phyloP scores from a whole-genome alignment of 495 filamentous ascomycete genomes.

The Aspergillus incahuasiensis region DNA sequence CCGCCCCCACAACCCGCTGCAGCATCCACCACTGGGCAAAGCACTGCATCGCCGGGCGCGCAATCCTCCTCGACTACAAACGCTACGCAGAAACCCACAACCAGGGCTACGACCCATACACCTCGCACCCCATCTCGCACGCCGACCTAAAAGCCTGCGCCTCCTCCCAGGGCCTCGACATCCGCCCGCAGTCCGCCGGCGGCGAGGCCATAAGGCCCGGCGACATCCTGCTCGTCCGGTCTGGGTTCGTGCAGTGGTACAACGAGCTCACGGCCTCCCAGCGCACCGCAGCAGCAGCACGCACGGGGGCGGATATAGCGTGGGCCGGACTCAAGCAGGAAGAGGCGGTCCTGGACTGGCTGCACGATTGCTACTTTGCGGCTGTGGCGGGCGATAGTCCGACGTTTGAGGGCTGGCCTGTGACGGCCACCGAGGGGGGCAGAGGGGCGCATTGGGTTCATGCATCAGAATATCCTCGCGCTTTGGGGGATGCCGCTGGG shows the following conservation, averaged over 20 bases:
- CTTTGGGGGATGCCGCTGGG: constrained; percentile 60
- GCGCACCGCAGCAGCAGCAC: constrained; percentile 32
- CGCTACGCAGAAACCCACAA: constrained; percentile 35
- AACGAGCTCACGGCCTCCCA: constrained; percentile 36
- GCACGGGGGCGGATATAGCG: constrained; percentile 41
- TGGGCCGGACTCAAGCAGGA: constrained; percentile 58
- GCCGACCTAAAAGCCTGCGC: constrained; percentile 56
- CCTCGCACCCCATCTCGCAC: constrained; percentile 55
- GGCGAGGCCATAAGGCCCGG: constrained; percentile 59
- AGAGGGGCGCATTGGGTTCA: constrained; percentile 33
- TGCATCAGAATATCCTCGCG: constrained; percentile 61
- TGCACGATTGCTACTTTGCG: constrained; percentile 65
- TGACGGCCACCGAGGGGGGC: constrained; percentile 20
- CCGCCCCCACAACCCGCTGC: constrained; percentile 43
- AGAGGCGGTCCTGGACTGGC: constrained; percentile 53
- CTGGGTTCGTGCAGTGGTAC: constrained; percentile 59
- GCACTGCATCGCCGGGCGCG: constrained; percentile 48
- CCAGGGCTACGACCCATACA: constrained; percentile 52
- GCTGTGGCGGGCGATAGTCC: constrained; percentile 58
- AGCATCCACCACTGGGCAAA: constrained; percentile 43
- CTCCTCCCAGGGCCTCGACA: constrained; percentile 39
- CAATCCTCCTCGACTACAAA: constrained; percentile 48
- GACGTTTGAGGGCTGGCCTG: constrained; percentile 60
- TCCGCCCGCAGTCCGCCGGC: constrained; percentile 44
- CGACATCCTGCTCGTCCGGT: constrained; percentile 66